Evolutionary conservation across 768 basidiomycete genomes (phyloP).

Genomic region (Boletus sensibilis): DNA sequence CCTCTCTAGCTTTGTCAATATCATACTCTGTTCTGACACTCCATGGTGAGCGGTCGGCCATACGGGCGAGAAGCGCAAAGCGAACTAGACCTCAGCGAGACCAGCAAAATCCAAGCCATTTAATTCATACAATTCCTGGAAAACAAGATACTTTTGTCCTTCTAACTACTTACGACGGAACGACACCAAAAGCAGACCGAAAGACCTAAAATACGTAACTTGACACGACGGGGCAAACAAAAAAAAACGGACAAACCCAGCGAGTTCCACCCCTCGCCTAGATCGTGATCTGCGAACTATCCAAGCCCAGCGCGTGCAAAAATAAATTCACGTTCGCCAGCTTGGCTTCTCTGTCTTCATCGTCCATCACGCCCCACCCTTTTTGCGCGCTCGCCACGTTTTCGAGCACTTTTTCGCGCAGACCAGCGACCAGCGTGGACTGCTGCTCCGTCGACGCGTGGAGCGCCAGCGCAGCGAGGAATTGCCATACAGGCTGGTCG

Average conservation of each 20-base stretch:
- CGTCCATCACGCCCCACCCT: conserved; percentile 61
- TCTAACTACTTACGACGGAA: conserved; percentile 13
- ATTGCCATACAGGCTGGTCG: conserved; percentile 94
- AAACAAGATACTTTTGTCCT: conserved; percentile 22
- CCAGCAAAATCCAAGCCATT: conserved; percentile 8
- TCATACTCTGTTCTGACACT: neutral
- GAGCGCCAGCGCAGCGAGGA: conserved; percentile 85
- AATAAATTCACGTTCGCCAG: conserved; percentile 92
- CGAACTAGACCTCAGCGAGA: neutral
- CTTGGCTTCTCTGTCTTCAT: conserved; percentile 74
- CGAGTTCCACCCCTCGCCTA: conserved; percentile 14
- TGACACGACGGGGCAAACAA: too few relatives aligned
- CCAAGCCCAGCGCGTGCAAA: conserved; percentile 73
- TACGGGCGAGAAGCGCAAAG: neutral
- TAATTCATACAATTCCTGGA: conserved; percentile 19
- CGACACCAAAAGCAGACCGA: conserved; percentile 5
- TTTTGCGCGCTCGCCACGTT: conserved; percentile 80
- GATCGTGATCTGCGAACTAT: conserved; percentile 68
- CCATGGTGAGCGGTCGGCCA: neutral
- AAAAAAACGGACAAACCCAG: neutral
- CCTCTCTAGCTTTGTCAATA: conserved; percentile 4
- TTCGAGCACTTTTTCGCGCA: conserved; percentile 93
- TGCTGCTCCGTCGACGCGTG: conserved; percentile 87
- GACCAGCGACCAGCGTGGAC: conserved; percentile 74
- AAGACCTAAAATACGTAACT: conserved; percentile 2